phyloP scores from a whole-genome alignment of 352 stramenopile genomes.

The Phytophthora kernoviae region DNA sequence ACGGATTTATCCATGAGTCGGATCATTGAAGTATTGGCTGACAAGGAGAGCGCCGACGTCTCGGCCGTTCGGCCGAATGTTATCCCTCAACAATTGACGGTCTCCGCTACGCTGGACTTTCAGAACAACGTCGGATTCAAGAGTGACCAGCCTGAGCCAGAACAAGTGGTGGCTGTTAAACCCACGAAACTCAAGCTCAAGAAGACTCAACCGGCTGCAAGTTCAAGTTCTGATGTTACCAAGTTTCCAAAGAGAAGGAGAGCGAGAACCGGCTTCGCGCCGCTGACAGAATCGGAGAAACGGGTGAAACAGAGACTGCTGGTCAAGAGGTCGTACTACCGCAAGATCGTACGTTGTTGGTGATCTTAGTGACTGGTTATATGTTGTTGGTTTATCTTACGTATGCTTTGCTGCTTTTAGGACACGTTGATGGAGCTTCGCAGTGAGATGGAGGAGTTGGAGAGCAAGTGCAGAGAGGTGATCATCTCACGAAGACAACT shows the following conservation, averaged over 20 bases:
- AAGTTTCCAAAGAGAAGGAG: slow-evolving; percentile 17
- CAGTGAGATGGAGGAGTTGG: slow-evolving; percentile 48
- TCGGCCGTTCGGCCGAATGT: neutral
- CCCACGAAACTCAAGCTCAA: slow-evolving; percentile 2
- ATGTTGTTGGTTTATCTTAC: neutral
- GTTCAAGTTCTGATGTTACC: slow-evolving; percentile 1
- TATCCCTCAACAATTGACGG: neutral
- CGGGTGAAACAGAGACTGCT: slow-evolving; percentile 70
- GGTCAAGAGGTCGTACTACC: slow-evolving; percentile 76
- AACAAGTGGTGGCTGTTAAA: neutral
- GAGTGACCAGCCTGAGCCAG: neutral
- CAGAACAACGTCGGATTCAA: neutral
- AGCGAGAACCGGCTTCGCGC: slow-evolving; percentile 35
- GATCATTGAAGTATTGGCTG: slow-evolving; percentile 48
- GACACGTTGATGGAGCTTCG: slow-evolving; percentile 68
- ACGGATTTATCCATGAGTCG: slow-evolving; percentile 54
- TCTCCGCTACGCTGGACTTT: slow-evolving; percentile 8
- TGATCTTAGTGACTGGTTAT: neutral
- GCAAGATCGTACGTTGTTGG: slow-evolving; percentile 61
- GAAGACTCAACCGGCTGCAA: slow-evolving; percentile 4
- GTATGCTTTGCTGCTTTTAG: slow-evolving; percentile 21
- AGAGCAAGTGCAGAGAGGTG: slow-evolving; percentile 49
- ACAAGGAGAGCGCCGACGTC: slow-evolving; percentile 9
- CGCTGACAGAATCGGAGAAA: slow-evolving; percentile 61
- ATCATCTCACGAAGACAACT: slow-evolving; percentile 33